Percentiles rank a stretch among this genome's conserved stretches.
Evolutionary conservation across 1,284 basidiomycete species (phyloP).

Genomic region (Leccinum pachyderme): DNA sequence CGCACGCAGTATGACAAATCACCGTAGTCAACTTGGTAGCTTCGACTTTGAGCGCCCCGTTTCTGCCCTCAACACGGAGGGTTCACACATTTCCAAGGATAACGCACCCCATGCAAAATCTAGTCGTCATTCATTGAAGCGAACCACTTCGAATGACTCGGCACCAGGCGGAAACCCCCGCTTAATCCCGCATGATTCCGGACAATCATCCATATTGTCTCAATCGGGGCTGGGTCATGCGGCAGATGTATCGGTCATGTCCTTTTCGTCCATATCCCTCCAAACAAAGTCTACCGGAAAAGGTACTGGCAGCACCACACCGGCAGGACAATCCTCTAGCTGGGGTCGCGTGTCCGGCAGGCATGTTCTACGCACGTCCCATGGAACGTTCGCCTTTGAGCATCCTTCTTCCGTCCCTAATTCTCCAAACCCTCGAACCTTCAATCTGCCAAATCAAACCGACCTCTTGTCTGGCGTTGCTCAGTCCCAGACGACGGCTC

Average conservation of each 20-base stretch:
- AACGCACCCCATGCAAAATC: constrained; percentile 12
- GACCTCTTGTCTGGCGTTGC: constrained; percentile 2
- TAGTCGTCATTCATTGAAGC: constrained; percentile 21
- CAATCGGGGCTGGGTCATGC: constrained; percentile 23
- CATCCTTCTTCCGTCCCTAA: constrained; percentile 40
- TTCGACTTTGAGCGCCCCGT: constrained; percentile 72
- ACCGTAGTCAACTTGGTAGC: constrained; percentile 55
- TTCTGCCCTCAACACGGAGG: constrained; percentile 33
- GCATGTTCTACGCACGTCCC: constrained; percentile 29
- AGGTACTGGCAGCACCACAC: constrained; percentile 13
- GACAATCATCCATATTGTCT: constrained; percentile 17
- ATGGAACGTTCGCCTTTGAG: constrained; percentile 43
- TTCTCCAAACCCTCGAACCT: constrained; percentile 31
- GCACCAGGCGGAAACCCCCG: constrained; percentile 16
- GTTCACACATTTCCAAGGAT: constrained; percentile 15
- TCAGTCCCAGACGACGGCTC: constrained; percentile 7
- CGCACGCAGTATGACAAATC: constrained; percentile 30
- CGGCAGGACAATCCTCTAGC: constrained; percentile 30
- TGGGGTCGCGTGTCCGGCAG: constrained; percentile 35
- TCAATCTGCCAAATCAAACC: constrained; percentile 21
- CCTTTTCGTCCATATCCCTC: constrained; percentile 33
- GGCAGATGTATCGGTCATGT: constrained; percentile 31
- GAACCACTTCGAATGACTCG: constrained; percentile 29
- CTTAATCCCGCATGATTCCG: constrained; percentile 7
- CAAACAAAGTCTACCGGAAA: constrained; percentile 33